Base-by-base conservation (phyloP, 2,329 filamentous ascomycete genomes). In the Xylariaceae sp. region DNA sequence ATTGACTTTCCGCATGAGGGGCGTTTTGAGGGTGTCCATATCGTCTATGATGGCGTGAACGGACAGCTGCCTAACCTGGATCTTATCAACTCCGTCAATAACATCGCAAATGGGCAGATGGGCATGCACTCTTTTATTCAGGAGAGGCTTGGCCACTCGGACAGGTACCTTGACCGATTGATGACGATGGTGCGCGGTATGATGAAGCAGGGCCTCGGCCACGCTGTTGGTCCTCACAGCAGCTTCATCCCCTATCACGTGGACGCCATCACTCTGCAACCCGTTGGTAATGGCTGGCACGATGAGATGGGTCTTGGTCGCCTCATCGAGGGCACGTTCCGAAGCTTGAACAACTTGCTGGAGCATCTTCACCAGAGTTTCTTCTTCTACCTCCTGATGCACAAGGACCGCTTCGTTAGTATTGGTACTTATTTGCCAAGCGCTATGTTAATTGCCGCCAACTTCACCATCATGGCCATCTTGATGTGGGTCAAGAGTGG, bases 321-420 rank as follows among this genome's bases (percentile, higher is more conserved):
- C 57, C 87, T 92, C 0, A 82, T 97, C 3, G 94, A 99, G 76
- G 92, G 92, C 68, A 83, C 94, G 2, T 96, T 96, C 73, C 83
- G 94, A 68, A 96, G 91, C 73, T 78, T 99, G 74, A 99, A 99
- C 77, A 99, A 99, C 71, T 77, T 99, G 60, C 82, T 99, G 37
- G 94, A 99, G 76, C 92, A 99, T 72, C 81, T 99, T 62, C 94
- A 99, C 73, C 94, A 99, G 76, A 97, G 92, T 73, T 99, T 99
- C 80, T 99, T 99, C 82, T 97, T 99, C 77, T 99, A 99, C 73
- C 80, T 99, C 55, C 81, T 99, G 50, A 92, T 97, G 85, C 88
- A 95, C 66, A 84, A 87, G 35, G 90, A 94, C 69, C 87, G 92
- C 9, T 99, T 99, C 72, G 94, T 97, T 67, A 97, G 92, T 75